Evolutionary conservation across 1,139 yeast genomes (phyloP), one percentile per base, ranked within the genome.

Genomic region (Nadsonia commutata): DNA sequence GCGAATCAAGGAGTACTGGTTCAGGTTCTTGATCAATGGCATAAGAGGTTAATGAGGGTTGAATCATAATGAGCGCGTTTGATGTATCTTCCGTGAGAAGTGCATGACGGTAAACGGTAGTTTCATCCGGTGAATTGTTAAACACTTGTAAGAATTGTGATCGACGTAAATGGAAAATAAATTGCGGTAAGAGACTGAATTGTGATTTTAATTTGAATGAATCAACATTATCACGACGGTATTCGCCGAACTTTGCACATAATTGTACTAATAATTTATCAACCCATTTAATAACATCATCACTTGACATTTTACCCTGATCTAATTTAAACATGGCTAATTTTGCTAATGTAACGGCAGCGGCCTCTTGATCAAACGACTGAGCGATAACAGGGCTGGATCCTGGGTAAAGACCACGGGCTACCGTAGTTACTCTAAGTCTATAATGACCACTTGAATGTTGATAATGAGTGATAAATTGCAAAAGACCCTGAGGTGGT

Each of bases 291-390:
- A 82, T 66, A 19, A 88, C 74, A 55, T 83, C 94, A 13, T 79
- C 71, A 2, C 40, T 21, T 17, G 40, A 18, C 33, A 27, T 27
- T 16, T 56, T 56, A 31, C 80, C 77, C 48, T 75, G 82, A 49
- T 78, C 83, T 36, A 60, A 82, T 65, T 90, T 90, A 70, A 75
- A 82, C 43, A 90, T 86, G 3, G 96, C 94, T 46, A 90, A 79
- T 60, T 98, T 74, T 1, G 97, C 82, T 86, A 88, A 84, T 51
- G 90, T 70, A 1, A 88, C 97, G 7, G 97, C 95, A 9, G 98
- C 96, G 18, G 97, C 96, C 63, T 90, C 98, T 67, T 93, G 98
- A 64, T 90, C 99, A 62, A 90, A 90, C n/a, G 93, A 70, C 31
- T 67, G 67, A 7, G 76, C 71, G 49, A 73, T 68, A 36, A 64